Evolutionary conservation across 805 yeast species (phyloP), one percentile per base, ranked within the genome.

Genomic region (Candida namnaoensis): DNA sequence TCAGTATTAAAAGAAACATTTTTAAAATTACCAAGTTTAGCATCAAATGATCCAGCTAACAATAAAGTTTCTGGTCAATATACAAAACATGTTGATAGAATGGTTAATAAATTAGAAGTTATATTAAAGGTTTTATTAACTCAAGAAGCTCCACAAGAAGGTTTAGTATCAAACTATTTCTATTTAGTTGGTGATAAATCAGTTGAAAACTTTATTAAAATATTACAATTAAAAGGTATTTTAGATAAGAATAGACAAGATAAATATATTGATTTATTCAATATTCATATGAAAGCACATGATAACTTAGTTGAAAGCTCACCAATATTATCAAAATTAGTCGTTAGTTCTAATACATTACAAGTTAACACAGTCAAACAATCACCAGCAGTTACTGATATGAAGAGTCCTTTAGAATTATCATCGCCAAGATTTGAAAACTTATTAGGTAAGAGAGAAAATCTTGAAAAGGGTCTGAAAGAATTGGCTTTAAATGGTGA

Each of bases 41-140:
- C 47, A 13, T 15, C 23, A 5, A 50, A 47, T 7, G 48, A 45
- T 5, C 49, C 46, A 1, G 19, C 35, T 13, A 42, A 37, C 7
- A 30, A 6, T 8, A 7, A 11, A 30, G 41, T 54, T 3, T 50
- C 64, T 10, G 33, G 52, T 15, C 60, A 64, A 13, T 71, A 62
- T 43, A 45, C 57, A 14, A 70, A 71, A 41, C 70, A 66, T 46
- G 76, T 78, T 26, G 67, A 64, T 42, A 56, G 63, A 50, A 54
- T 65, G 28, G 58, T 62, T 19, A 51, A 56, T n/a, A 60, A 65
- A 24, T 56, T 84, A 3, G 91, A 85, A 51, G 66, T 74, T 2
- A 59, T 88, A n/a, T 64, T 88, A 44, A 83, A 84, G 53, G 74
- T 87, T 4, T 58, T 88, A 30, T 64, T 82, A 57, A 75, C 84